Evolutionary conservation across 768 basidiomycete species (phyloP).

Genomic region (Tylopilus cervinicoccineus): DNA sequence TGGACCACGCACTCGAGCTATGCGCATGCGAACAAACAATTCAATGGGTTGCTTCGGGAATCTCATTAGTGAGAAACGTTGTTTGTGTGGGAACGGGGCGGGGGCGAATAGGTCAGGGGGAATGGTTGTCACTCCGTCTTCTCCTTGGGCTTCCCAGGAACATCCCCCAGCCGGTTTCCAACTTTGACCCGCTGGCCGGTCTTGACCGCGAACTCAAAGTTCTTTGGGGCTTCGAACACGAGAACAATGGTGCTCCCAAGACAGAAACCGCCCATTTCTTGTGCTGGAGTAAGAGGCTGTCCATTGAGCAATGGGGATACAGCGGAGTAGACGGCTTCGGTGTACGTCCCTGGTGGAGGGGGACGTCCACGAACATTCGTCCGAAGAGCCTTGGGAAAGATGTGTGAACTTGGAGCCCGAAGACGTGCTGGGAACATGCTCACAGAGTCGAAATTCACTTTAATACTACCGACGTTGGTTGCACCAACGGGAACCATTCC

Average conservation of each 20-base stretch:
- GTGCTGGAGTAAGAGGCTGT: constrained; percentile 80
- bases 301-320: constrained; percentile 83
- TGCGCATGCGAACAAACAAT: neutral
- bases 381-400: constrained; percentile 57
- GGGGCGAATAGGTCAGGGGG: no score
- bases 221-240: constrained; percentile 89
- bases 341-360: constrained; percentile 81
- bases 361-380: constrained; percentile 79
- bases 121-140: constrained; percentile 28
- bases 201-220: constrained; percentile 74
- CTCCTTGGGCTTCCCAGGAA: constrained; percentile 23
- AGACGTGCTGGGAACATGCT: constrained; percentile 2
- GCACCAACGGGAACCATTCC: constrained; percentile 97
- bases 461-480: constrained; percentile 96
- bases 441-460: constrained; percentile 91
- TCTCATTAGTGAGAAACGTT: neutral
- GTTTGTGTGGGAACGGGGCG: neutral
- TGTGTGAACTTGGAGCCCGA: neutral
- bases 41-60: neutral
- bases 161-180: constrained; percentile 75
- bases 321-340: constrained; percentile 85
- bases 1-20: neutral
- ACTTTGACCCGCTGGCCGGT: constrained; percentile 85
- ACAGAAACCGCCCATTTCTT: constrained; percentile 98
- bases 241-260: constrained; percentile 94